Evolutionary conservation across 1,284 basidiomycete species (phyloP).

Genomic region (Schizophyllum commune): DNA sequence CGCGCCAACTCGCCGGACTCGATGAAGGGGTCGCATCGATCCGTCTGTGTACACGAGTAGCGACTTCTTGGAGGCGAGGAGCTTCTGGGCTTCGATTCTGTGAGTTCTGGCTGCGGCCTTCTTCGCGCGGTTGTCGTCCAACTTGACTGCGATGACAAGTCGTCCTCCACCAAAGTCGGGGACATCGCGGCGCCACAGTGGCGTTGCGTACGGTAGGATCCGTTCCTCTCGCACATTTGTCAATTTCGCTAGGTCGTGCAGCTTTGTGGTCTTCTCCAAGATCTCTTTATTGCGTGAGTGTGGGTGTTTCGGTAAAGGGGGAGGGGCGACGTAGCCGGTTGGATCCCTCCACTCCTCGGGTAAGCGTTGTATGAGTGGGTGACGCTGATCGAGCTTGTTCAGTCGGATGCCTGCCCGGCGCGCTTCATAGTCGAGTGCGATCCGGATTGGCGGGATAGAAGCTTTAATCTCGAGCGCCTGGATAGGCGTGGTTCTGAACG

Average conservation of each 20-base stretch:
- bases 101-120: slow-evolving; percentile 7
- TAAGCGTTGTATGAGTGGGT: slow-evolving; percentile 18
- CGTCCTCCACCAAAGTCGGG: background rate
- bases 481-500: no score
- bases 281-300: background rate
- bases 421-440: slow-evolving; percentile 11
- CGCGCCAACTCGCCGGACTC: slow-evolving; percentile 14
- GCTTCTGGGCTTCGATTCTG: slow-evolving; percentile 5
- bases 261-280: slow-evolving; percentile 10
- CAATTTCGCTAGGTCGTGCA: slow-evolving; percentile 7
- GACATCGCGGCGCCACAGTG: slow-evolving; percentile 13
- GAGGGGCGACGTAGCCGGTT: slow-evolving; percentile 3
- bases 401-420: slow-evolving; percentile 13
- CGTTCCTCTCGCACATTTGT: slow-evolving; percentile 11
- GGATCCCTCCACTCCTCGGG: slow-evolving; percentile 11
- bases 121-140: background rate
- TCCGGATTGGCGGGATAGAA: slow-evolving; percentile 20
- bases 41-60: slow-evolving; percentile 22
- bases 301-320: slow-evolving; percentile 7
- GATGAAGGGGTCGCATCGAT: slow-evolving; percentile 12
- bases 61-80: background rate
- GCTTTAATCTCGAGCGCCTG: slow-evolving; percentile 24
- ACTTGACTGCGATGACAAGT: background rate
- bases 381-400: slow-evolving; percentile 14
- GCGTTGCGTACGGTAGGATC: slow-evolving; percentile 13